phyloP scores from a whole-genome alignment of 352 stramenopile genomes.

The Globisporangium polare region DNA sequence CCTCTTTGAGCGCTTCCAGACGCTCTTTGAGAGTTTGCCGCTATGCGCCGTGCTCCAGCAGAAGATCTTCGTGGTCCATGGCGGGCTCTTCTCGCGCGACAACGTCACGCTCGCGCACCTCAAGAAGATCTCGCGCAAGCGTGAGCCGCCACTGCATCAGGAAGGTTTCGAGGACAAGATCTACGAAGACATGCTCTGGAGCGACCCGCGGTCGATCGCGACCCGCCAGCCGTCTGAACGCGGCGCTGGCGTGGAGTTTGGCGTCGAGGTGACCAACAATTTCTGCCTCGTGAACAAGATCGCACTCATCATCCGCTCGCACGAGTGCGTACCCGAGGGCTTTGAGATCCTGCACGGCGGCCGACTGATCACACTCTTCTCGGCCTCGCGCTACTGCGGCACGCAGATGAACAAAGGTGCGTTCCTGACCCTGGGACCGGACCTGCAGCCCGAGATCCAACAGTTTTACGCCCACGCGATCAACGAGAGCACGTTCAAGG shows the following conservation, averaged over 20 bases:
- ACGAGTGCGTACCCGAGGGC: slow-evolving; percentile 92
- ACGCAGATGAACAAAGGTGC: slow-evolving; percentile 93
- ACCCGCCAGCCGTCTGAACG: slow-evolving; percentile 77
- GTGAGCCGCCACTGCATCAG: slow-evolving; percentile 88
- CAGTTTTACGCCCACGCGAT: slow-evolving; percentile 92
- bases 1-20: slow-evolving; percentile 70
- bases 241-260: slow-evolving; percentile 91
- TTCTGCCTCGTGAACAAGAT: slow-evolving; percentile 93
- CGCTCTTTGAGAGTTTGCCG: slow-evolving; percentile 85
- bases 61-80: slow-evolving; percentile 94
- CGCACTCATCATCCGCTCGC: slow-evolving; percentile 90
- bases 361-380: slow-evolving; percentile 92
- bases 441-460: slow-evolving; percentile 92
- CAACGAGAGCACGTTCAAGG: slow-evolving; percentile 75
- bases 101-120: slow-evolving; percentile 91
- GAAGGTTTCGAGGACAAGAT: slow-evolving; percentile 90
- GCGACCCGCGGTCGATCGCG: slow-evolving; percentile 81
- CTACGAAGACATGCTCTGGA: slow-evolving; percentile 93
- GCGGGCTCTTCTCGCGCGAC: slow-evolving; percentile 89
- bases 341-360: slow-evolving; percentile 89
- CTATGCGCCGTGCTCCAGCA: slow-evolving; percentile 89
- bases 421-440: slow-evolving; percentile 87
- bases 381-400: slow-evolving; percentile 89
- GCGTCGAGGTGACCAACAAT: slow-evolving; percentile 91
- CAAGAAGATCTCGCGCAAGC: slow-evolving; percentile 87